Evolutionary conservation across 441 rosid genomes (phyloP).

Genomic region (Adansonia gregorii): DNA sequence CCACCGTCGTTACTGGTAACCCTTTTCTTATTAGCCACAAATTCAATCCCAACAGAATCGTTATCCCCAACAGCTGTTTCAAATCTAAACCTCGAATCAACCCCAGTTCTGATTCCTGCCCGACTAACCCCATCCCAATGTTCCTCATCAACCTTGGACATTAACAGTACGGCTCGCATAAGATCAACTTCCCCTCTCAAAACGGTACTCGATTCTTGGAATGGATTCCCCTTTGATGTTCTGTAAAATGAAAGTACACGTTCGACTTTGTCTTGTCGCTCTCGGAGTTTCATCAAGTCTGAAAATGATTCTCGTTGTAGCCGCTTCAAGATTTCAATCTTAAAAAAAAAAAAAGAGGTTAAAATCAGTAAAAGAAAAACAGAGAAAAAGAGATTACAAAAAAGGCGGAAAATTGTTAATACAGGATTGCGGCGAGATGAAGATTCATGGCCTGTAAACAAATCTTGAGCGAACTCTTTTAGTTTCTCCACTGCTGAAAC

Average conservation of each 20-base stretch:
- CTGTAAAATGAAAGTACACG: constrained; percentile 55
- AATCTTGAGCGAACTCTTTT: constrained; percentile 58
- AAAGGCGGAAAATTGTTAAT: constrained; percentile 14
- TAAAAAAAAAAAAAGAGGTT: constrained; percentile 29
- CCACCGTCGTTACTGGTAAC: constrained; percentile 28
- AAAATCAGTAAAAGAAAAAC: constrained; percentile 20
- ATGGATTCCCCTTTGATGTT: constrained; percentile 42
- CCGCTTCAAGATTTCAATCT: constrained; percentile 94
- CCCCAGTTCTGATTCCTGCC: constrained; percentile 67
- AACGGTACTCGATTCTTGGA: constrained; percentile 45
- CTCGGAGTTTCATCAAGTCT: constrained; percentile 86
- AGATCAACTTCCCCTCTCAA: constrained; percentile 76
- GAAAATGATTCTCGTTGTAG: constrained; percentile 89
- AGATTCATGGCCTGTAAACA: constrained; percentile 41
- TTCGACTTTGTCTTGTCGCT: constrained; percentile 87
- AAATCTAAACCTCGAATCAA: constrained; percentile 62
- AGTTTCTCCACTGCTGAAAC: constrained; percentile 52
- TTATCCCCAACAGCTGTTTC: constrained; percentile 62
- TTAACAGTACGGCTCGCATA: constrained; percentile 60
- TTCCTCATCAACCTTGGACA: constrained; percentile 50
- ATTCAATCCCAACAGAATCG: constrained; percentile 69
- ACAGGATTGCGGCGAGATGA: constrained; percentile 72
- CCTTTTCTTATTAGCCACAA: constrained; percentile 48
- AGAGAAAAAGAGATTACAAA: not conserved
- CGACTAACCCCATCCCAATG: constrained; percentile 48